These are phyloP conservation scores for Blakeslea trispora DNA, from an alignment of 371 early-diverging fungal genomes.

Conservation along the genomic window DNA sequence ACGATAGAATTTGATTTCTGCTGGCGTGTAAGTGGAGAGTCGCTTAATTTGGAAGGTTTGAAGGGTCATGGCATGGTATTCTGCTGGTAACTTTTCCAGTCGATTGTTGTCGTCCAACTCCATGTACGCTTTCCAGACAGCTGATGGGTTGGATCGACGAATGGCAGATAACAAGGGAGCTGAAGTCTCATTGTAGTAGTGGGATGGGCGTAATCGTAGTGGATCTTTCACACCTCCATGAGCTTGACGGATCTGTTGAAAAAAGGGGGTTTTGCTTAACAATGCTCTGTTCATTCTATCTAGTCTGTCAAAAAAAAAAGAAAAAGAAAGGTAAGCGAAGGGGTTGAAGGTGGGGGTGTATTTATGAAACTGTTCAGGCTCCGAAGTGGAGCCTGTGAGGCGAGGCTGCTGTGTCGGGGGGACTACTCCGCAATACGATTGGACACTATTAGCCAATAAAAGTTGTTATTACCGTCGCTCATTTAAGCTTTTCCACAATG, in stretches of 20 bases:
- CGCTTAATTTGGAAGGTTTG: conserved; percentile 36
- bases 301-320: not conserved
- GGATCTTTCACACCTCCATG: conserved; percentile 7
- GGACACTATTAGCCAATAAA: too few relatives aligned
- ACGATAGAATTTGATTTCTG: conserved; percentile 31
- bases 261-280: not conserved
- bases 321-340: not conserved
- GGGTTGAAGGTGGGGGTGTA: too few relatives aligned
- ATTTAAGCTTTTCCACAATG: too few relatives aligned
- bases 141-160: conserved; percentile 28
- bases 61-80: conserved; percentile 42
- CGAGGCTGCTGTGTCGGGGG: too few relatives aligned
- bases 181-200: conserved; percentile 7
- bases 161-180: conserved; percentile 35
- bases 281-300: not conserved
- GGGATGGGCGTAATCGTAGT: conserved; percentile 14
- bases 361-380: too few relatives aligned
- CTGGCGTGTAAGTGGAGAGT: conserved; percentile 21
- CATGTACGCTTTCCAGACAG: conserved; percentile 45
- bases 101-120: conserved; percentile 26
- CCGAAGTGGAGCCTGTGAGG: too few relatives aligned
- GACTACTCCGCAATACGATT: too few relatives aligned
- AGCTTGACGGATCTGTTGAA: conserved; percentile 3
- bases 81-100: conserved; percentile 21
- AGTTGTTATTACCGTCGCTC: too few relatives aligned